Conservation (phyloP, 441 rosid species). For the Caryocar brasiliense region DNA sequence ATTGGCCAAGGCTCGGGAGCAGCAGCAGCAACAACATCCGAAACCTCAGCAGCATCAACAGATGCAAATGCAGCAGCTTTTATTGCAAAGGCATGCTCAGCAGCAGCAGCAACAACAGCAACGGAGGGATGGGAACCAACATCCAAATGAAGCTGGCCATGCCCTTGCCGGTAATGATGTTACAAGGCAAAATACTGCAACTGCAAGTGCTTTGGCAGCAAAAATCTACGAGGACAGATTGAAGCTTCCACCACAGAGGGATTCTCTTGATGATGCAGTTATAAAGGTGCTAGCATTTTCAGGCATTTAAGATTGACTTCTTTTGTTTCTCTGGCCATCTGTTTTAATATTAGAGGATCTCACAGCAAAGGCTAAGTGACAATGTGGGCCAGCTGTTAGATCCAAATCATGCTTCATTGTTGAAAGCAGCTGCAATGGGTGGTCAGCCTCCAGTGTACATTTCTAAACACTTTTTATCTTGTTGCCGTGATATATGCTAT, state of each 20-base stretch:
- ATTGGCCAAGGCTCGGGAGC: constrained; percentile 63
- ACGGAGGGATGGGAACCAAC: constrained; percentile 65
- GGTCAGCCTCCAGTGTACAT: constrained; percentile 84
- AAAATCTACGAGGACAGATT: constrained; percentile 76
- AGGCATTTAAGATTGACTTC: no score
- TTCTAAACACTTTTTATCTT: no score
- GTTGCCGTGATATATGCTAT: no score
- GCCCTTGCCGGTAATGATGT: constrained; percentile 66
- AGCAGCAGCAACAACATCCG: constrained; percentile 40
- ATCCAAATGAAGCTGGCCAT: constrained; percentile 49
- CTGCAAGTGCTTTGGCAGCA: constrained; percentile 66
- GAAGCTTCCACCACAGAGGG: constrained; percentile 68
- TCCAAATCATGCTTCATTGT: constrained; percentile 62
- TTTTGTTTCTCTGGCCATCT: constrained; percentile 1
- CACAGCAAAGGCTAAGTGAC: constrained; percentile 61
- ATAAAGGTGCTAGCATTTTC: no score
- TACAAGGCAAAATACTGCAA: constrained; percentile 60
- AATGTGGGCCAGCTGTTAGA: constrained; percentile 75
- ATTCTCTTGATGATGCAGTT: constrained; percentile 60
- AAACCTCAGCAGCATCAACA: constrained; percentile 40
- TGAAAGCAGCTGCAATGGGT: constrained; percentile 58
- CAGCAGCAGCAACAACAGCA: constrained; percentile 45
- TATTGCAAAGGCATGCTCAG: constrained; percentile 39
- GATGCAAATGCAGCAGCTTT: constrained; percentile 38
- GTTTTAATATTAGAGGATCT: constrained; percentile 4